Conservation (phyloP, 345 rosid species). For the Eucalyptus leucophloia region DNA sequence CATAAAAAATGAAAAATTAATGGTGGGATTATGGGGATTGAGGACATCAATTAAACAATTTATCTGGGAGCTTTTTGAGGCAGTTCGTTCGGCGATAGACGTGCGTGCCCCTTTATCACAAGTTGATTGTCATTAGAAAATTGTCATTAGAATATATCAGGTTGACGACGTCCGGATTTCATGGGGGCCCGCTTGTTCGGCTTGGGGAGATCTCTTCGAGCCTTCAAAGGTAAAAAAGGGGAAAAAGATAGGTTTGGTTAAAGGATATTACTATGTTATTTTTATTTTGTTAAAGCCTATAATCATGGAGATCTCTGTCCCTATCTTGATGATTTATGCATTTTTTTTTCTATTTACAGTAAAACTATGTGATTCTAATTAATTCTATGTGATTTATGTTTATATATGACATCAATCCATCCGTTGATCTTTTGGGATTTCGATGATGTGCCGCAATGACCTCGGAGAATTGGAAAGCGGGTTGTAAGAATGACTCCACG, state of each 20-base stretch:
- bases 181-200: not conserved
- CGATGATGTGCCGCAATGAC: not conserved
- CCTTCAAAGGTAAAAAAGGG: not conserved
- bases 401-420: not conserved
- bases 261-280: not conserved
- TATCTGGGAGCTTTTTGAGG: slow-evolving; percentile 2
- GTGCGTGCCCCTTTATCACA: not conserved
- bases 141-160: not conserved
- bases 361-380: not conserved
- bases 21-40: not conserved
- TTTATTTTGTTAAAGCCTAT: not conserved
- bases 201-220: not conserved
- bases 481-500: not conserved
- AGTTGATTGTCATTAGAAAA: not conserved
- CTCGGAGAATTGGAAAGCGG: not conserved
- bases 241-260: not conserved
- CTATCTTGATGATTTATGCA: not conserved
- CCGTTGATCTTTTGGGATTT: not conserved
- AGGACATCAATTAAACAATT: not conserved
- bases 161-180: not conserved
- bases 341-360: not conserved
- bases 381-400: not conserved
- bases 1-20: not conserved
- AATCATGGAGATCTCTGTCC: not conserved
- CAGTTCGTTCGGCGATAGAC: not conserved